Evolutionary conservation across 768 basidiomycete species (phyloP), one percentile per base, ranked within the genome.

Genomic region (Boletus rufocinnamomeus): DNA sequence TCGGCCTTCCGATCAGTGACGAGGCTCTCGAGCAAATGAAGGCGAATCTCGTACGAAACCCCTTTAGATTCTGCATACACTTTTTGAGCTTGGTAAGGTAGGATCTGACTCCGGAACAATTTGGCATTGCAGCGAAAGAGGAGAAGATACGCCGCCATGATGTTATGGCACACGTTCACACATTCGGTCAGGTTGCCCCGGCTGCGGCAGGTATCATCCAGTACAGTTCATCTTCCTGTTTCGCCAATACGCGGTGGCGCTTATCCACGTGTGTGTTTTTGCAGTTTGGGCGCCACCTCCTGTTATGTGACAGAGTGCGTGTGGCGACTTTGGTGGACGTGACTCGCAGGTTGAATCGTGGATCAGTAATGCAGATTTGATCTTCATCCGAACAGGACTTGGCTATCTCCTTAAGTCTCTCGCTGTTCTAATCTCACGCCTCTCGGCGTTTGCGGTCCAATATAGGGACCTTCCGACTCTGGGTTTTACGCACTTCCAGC

Each of bases 101-200:
- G 94, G 72, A 88, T 47, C 76, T 98, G 32, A 93, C 94, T 56
- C 88, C 84, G 13, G 84, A 88, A 49, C 97, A 99, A 76, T 96
- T 98, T 69, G 88, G 87, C 62, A 80, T 91, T 53, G 97, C 97
- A 2, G 95, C 94, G 0, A 77, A 82, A 55, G 97, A 99, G 74
- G 97, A 99, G 77, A 98, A 97, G 80, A 97, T 94, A 76, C 79
- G 97, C 27, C 83, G 97, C 14, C 97, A 99, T 77, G 97, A 99
- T 75, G 97, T 99, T 45, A 99, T 99, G 97, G 97, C 97, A 0
- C 97, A 99, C 69, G 97, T 99, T 45, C 94, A 98, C 76, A 97
- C 95, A 4, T 99, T 98, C 71, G 95, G 95, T 6, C 83, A 81
- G 46, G 89, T 95, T 52, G 95, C 95, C 1, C 95, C 95, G 10